Conservation (phyloP, 2,329 filamentous ascomycete species). For the Sarocladiaceae sp. region DNA sequence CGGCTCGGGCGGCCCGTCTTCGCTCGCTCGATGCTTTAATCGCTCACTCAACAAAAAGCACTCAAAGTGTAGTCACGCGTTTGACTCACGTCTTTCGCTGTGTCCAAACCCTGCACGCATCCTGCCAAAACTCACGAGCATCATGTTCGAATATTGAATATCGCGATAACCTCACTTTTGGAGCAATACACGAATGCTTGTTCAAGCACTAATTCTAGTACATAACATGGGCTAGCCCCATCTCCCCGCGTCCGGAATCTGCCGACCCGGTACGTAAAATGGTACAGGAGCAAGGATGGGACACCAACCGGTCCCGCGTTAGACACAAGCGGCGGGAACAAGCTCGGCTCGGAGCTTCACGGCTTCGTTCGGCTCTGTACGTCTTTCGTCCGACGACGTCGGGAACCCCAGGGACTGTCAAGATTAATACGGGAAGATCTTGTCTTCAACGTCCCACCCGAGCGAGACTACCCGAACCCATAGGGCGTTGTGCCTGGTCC, state of each 20-base stretch:
- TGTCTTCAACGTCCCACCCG: neutral
- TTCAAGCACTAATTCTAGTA: neutral
- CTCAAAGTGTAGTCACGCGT: constrained; percentile 1
- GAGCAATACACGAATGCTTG: neutral
- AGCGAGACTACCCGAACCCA: constrained; percentile 8
- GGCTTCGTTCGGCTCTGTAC: constrained; percentile 11
- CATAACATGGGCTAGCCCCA: neutral
- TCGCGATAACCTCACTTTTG: constrained; percentile 6
- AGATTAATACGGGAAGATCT: neutral
- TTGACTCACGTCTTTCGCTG: constrained; percentile 1
- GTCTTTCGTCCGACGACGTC: neutral
- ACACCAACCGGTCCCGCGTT: neutral
- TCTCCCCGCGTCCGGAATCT: constrained; percentile 10
- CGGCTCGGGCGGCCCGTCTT: constrained; percentile 7
- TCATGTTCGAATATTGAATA: neutral
- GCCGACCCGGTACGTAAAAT: constrained; percentile 5
- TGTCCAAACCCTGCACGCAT: neutral
- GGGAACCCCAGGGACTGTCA: constrained; percentile 3
- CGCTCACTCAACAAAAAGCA: constrained; percentile 7
- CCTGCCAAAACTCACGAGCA: neutral
- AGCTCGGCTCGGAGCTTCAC: constrained; percentile 13
- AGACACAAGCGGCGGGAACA: constrained; percentile 1
- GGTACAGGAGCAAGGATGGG: constrained; percentile 1
- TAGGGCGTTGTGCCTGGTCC: neutral
- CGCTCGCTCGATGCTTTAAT: constrained; percentile 7